Percentiles rank a stretch among this genome's conserved stretches.
Evolutionary conservation across 257 asterid genomes (phyloP).

Genomic region (Jacaranda copaia): DNA sequence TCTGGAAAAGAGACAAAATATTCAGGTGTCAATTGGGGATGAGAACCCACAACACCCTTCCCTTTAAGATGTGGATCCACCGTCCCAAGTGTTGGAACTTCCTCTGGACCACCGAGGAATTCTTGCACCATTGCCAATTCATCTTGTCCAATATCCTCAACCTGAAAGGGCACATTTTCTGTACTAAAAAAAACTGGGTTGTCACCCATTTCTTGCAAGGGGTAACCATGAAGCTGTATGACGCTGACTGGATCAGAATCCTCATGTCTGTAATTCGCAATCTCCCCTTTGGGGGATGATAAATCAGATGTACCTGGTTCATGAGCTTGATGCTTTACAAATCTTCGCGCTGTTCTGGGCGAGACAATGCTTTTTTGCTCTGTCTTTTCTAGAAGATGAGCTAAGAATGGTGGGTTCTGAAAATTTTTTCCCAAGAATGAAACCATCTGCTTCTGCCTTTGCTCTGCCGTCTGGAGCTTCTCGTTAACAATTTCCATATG

Average conservation of each 20-base stretch:
- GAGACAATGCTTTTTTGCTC: slow-evolving; percentile 51
- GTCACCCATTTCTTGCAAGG: slow-evolving; percentile 44
- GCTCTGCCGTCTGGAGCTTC: slow-evolving; percentile 76
- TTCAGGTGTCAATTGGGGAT: slow-evolving; percentile 42
- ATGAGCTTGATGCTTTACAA: slow-evolving; percentile 55
- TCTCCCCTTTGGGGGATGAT: slow-evolving; percentile 44
- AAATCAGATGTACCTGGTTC: slow-evolving; percentile 37
- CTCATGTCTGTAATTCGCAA: slow-evolving; percentile 38
- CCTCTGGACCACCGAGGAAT: slow-evolving; percentile 40
- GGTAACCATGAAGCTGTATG: slow-evolving; percentile 37
- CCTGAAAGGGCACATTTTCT: slow-evolving; percentile 39
- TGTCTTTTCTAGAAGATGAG: slow-evolving; percentile 54
- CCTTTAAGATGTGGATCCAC: slow-evolving; percentile 42
- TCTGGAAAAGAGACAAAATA: slow-evolving; percentile 52
- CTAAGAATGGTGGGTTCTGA: slow-evolving; percentile 58
- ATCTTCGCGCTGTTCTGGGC: slow-evolving; percentile 58
- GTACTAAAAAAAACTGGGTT: slow-evolving; percentile 28
- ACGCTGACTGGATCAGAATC: slow-evolving; percentile 35
- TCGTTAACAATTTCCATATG: slow-evolving; percentile 68
- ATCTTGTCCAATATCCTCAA: slow-evolving; percentile 42
- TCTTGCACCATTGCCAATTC: slow-evolving; percentile 39
- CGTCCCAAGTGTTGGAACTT: slow-evolving; percentile 30
- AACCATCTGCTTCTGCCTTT: slow-evolving; percentile 84
- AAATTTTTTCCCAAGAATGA: slow-evolving; percentile 79
- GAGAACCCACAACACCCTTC: slow-evolving; percentile 44